Percentiles rank a stretch among this genome's conserved stretches.
Conservation (phyloP, 225 moss, liverwort and hornwort genomes). For the Physcomitrellopsis africana region DNA sequence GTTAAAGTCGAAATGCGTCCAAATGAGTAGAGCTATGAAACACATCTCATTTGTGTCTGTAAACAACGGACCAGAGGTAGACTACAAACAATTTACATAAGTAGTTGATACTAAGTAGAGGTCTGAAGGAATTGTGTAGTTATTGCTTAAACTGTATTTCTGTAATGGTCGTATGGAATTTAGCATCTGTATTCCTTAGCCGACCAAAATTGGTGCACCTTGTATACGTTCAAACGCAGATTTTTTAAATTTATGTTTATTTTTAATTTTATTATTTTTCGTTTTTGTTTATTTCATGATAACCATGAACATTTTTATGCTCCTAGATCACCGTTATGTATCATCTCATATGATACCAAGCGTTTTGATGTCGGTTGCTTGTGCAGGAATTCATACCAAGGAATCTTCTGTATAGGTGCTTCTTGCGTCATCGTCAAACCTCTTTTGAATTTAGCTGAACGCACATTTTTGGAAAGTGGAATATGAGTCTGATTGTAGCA, state of each 20-base stretch:
- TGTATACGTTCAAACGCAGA: neutral
- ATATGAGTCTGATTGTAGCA: neutral
- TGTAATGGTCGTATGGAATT: neutral
- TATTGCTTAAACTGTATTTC: neutral
- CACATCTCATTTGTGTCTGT: neutral
- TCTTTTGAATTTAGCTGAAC: conserved; percentile 11
- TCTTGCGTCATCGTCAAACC: neutral
- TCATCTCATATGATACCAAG: conserved; percentile 25
- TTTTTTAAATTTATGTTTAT: neutral
- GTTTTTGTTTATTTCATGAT: too few species aligned
- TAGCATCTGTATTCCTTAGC: neutral
- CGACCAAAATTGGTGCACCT: neutral
- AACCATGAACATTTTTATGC: neutral
- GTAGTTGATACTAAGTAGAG: neutral
- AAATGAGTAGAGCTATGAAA: conserved; percentile 9
- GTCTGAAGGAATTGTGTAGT: neutral
- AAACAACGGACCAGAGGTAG: neutral
- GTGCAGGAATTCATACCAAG: conserved; percentile 44
- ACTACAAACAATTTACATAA: neutral
- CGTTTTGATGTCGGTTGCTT: conserved; percentile 36
- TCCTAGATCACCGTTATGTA: conserved; percentile 7
- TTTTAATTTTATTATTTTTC: accelerated
- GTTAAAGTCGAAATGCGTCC: neutral
- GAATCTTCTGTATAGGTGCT: conserved; percentile 48
- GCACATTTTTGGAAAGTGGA: neutral